These are phyloP conservation scores for Monilinia fructicola DNA, from an alignment of 2,329 filamentous ascomycete species.

Conservation along the genomic window DNA sequence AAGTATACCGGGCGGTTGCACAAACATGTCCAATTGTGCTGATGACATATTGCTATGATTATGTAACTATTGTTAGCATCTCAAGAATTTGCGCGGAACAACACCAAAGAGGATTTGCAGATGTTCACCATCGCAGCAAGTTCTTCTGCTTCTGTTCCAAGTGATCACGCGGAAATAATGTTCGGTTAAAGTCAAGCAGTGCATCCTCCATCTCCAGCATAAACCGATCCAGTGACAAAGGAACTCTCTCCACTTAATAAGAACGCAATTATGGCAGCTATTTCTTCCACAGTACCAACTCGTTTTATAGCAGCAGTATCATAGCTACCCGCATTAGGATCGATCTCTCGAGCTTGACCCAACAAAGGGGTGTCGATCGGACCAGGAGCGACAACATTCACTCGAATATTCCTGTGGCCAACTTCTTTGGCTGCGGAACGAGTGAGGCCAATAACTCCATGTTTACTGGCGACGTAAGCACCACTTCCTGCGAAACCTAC, in stretches of 20 bases:
- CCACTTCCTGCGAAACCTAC: slow-evolving; percentile 39
- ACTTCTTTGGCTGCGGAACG: slow-evolving; percentile 36
- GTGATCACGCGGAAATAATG: too few species aligned
- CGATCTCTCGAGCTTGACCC: slow-evolving; percentile 37
- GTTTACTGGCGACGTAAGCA: slow-evolving; percentile 40
- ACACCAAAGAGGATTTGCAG: neutral
- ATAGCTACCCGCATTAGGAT: slow-evolving; percentile 38
- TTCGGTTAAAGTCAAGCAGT: slow-evolving; percentile 27
- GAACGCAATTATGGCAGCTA: slow-evolving; percentile 46
- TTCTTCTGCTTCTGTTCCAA: too few species aligned
- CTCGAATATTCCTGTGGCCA: slow-evolving; percentile 43
- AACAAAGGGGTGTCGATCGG: slow-evolving; percentile 53
- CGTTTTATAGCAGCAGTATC: slow-evolving; percentile 43
- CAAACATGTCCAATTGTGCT: too few species aligned
- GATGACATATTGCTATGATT: neutral
- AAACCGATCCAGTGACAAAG: slow-evolving; percentile 37
- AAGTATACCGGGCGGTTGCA: too few species aligned
- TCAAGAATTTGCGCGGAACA: neutral
- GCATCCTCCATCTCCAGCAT: slow-evolving; percentile 38
- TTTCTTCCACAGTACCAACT: slow-evolving; percentile 50
- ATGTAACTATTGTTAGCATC: neutral
- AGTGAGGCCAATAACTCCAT: slow-evolving; percentile 45
- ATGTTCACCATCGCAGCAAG: neutral
- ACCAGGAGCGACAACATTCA: slow-evolving; percentile 40
- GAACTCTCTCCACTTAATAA: slow-evolving; percentile 43